Base-by-base conservation (phyloP, 83 land plant genomes). In the Larix sibirica region DNA sequence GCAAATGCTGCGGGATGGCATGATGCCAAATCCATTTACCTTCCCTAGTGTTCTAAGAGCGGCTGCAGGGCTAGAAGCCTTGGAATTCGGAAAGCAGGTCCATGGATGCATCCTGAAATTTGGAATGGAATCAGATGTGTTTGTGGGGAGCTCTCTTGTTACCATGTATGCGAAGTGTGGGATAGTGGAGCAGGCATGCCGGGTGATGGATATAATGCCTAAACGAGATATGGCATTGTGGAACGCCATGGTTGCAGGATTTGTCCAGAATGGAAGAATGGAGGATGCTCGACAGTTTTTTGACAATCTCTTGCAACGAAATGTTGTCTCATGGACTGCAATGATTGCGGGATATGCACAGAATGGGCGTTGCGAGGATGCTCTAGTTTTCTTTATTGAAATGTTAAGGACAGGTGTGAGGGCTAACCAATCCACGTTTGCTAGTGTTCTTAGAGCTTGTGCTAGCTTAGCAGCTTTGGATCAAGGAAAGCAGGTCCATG, bases 341-440 rank as follows among this genome's bases (percentile, higher is more conserved):
- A 20, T 63, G 66, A 63, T 63, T 20, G 66, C 66, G 1, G 66
- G 66, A 63, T 63, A 63, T 63, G n/a, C 24, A 20, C 66, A 63
- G 66, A 20, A 42, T 44, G 90, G 92, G 24, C 83, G 85, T 8
- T 54, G 84, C 81, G 88, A 36, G 7, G 62, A 33, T 0, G 92
- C 90, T 33, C 62, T 68, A 64, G 38, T 20, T 36, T 60, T 90
- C 62, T 90, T 90, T 70, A 75, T 62, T 60, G 83, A 80, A 65
- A 85, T 90, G 88, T 87, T 63, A 81, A 80, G n/a, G 21, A 7
- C 64, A 85, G 89, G 20, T 78, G 68, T 16, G 26, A 87, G 85
- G 86, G 86, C 87, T 1, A 80, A 80, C 69, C 87, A 81, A 81
- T 85, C 50, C 61, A 47, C 80, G 10, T 77, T 77, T 21, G 9